Conservation (phyloP, 306 rosid species). For the Citrullus colocynthis region DNA sequence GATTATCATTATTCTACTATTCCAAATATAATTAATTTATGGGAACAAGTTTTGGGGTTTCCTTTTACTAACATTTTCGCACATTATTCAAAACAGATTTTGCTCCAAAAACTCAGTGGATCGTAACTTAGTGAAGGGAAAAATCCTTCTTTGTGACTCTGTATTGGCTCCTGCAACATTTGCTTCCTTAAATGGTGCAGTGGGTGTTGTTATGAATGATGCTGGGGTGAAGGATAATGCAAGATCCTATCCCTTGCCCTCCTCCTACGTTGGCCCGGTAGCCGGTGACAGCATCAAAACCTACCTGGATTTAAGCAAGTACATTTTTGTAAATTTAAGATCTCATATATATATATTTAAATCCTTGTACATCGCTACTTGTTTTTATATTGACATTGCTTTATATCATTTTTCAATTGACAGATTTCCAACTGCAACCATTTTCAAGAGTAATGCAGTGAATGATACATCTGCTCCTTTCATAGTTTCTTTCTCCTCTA, state of each 20-base stretch:
- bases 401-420: background rate
- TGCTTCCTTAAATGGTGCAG: slow-evolving; percentile 3
- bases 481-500: slow-evolving; percentile 25
- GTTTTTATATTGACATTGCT: background rate
- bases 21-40: no score
- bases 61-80: background rate
- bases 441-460: background rate
- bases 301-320: slow-evolving; percentile 20
- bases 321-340: background rate
- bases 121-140: slow-evolving; percentile 20
- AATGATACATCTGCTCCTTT: slow-evolving; percentile 20
- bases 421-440: background rate
- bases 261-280: background rate
- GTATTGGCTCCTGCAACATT: rapidly evolving
- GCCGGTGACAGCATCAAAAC: background rate
- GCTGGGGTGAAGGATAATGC: background rate
- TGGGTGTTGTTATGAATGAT: slow-evolving; percentile 18
- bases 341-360: no score
- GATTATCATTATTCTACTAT: no score
- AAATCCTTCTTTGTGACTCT: slow-evolving; percentile 34
- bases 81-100: background rate
- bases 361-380: no score
- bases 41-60: background rate
- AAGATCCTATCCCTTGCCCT: slow-evolving; percentile 10
- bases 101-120: slow-evolving; percentile 9